Conservation (phyloP, 352 stramenopile genomes). For the Globisporangium nodosum region DNA sequence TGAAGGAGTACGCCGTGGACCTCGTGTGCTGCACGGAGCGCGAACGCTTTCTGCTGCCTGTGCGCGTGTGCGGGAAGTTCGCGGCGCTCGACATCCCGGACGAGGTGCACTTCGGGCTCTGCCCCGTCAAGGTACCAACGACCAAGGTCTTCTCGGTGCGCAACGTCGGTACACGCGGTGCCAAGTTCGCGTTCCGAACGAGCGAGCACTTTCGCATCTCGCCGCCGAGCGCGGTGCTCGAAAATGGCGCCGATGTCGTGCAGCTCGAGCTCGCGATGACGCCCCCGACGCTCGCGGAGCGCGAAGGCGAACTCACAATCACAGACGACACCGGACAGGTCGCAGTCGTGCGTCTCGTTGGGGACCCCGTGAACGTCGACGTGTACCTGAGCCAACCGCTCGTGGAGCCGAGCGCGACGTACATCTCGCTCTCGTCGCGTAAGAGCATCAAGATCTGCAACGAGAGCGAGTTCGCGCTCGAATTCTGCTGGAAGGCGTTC, state of each 20-base stretch:
- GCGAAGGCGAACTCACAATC: constrained; percentile 76
- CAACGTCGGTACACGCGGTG: constrained; percentile 83
- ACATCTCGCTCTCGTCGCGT: constrained; percentile 89
- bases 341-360: constrained; percentile 63
- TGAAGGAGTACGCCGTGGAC: constrained; percentile 85
- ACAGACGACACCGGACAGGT: constrained; percentile 77
- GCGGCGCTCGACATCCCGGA: constrained; percentile 90
- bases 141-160: constrained; percentile 80
- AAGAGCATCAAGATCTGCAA: constrained; percentile 92
- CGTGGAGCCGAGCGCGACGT: constrained; percentile 83
- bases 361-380: constrained; percentile 82
- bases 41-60: constrained; percentile 92
- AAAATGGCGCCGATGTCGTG: constrained; percentile 41
- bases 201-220: constrained; percentile 58
- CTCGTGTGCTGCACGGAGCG: constrained; percentile 93
- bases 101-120: constrained; percentile 80
- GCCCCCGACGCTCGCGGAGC: constrained; percentile 27
- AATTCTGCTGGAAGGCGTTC: constrained; percentile 93
- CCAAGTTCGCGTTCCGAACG: constrained; percentile 69
- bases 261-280: constrained; percentile 76
- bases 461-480: constrained; percentile 86
- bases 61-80: constrained; percentile 78
- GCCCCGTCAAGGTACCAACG: constrained; percentile 82
- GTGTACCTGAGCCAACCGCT: constrained; percentile 87
- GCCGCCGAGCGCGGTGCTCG: constrained; percentile 59